Base-by-base conservation (phyloP, 768 basidiomycete species). In the Hydnomerulius pinastri region DNA sequence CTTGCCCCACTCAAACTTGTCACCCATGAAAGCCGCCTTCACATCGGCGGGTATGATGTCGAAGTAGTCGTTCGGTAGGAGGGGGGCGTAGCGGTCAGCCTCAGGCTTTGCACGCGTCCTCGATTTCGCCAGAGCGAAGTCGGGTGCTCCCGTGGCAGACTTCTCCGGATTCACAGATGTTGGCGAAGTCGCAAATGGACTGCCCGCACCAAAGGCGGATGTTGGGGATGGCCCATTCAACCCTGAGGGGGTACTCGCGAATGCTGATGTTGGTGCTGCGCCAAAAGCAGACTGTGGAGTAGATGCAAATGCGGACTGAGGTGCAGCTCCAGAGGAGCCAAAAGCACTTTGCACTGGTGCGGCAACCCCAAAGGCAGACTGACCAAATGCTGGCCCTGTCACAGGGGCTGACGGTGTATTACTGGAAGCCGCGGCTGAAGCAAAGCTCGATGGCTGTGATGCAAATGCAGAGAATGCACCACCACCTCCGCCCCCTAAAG, bases 1-100 rank as follows among this genome's bases (percentile, higher is more conserved):
- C 52, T 77, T 77, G 63, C 83, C 81, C 76, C 80, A 86, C 59
- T 81, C 82, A 58, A 90, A 91, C 66, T 68, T 80, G 46, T 72
- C 69, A 17, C 67, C 67, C 54, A 71, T 61, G 58, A 89, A 90
- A 33, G 83, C 82, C 6, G 77, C 76, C 58, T 73, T 63, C 45
- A 73, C 78, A 5, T 58, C 61, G 41, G 70, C 60, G 2, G 89
- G 86, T 21, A 90, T 56, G 17, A 79, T 63, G 43, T 78, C 68
- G 29, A 72, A 51, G 65, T 90, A 91, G 56, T 83, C 75, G n/a
- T 58, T 55, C 6, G 86, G 87, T 27, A 90, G 71, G 21, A 77
- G 60, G 27, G 48, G 57, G 50, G 83, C 81, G 57, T 86, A 87
- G 48, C 78, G 78, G 53, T 82, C 78, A 32, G 71, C 53, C 6